Percentiles rank a stretch among this genome's conserved stretches.
Evolutionary conservation across 352 stramenopile species (phyloP).

Genomic region (Pythium scleroteichum): DNA sequence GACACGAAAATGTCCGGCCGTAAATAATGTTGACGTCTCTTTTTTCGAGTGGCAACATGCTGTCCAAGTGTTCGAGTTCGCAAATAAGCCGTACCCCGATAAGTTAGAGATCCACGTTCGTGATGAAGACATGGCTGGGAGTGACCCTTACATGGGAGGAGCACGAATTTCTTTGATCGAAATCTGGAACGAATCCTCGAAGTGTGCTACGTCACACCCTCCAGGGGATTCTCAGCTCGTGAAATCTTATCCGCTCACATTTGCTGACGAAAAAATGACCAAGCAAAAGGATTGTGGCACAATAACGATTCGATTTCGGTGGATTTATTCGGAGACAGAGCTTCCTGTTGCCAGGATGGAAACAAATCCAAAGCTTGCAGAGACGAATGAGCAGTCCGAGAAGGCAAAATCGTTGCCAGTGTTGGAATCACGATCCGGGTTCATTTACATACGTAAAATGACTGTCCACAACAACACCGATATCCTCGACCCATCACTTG

Average conservation of each 20-base stretch:
- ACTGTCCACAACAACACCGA: conserved; percentile 24
- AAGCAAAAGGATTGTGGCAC: conserved; percentile 40
- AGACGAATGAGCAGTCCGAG: neutral
- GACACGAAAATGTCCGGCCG: conserved; percentile 29
- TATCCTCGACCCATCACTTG: conserved; percentile 34
- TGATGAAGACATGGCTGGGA: conserved; percentile 41
- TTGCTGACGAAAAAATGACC: conserved; percentile 41
- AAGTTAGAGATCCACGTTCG: conserved; percentile 38
- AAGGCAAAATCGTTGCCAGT: neutral
- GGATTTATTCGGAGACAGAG: conserved; percentile 34
- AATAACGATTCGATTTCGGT: conserved; percentile 42
- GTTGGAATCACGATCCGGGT: conserved; percentile 19
- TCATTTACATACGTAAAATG: conserved; percentile 31
- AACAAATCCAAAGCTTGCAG: neutral
- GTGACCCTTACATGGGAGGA: conserved; percentile 47
- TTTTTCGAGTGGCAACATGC: conserved; percentile 55
- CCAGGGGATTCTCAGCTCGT: conserved; percentile 34
- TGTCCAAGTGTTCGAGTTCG: conserved; percentile 42
- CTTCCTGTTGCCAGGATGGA: conserved; percentile 23
- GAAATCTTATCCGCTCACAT: conserved; percentile 33
- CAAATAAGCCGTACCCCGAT: conserved; percentile 33
- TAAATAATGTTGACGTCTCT: conserved; percentile 44
- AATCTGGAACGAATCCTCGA: conserved; percentile 29
- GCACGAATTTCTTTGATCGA: conserved; percentile 33
- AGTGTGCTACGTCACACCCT: conserved; percentile 9